Conservation (phyloP, 169 alveolate genomes). For the Amoebophrya sp. region DNA sequence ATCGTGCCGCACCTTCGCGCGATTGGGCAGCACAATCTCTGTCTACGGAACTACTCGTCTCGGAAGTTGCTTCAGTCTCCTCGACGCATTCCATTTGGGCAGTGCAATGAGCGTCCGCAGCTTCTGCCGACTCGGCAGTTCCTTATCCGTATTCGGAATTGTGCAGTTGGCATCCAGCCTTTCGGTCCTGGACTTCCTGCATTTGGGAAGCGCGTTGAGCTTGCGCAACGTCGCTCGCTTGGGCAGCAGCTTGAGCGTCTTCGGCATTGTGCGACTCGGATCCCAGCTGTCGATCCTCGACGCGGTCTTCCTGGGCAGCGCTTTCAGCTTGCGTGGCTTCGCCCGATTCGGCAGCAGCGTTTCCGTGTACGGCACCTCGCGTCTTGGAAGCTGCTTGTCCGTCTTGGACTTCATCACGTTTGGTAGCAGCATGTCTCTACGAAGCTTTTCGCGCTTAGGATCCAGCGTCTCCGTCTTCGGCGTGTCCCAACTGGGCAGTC, state of each 20-base stretch:
- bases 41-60: conserved; percentile 28
- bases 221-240: background rate
- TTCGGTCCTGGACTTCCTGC: conserved; percentile 27
- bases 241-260: background rate
- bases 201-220: background rate
- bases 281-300: background rate
- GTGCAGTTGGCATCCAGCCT: background rate
- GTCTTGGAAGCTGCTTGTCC: conserved; percentile 18
- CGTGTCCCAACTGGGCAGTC: conserved; percentile 15
- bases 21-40: background rate
- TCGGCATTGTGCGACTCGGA: background rate
- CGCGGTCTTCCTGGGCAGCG: background rate
- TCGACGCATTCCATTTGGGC: background rate
- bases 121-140: background rate
- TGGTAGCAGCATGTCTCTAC: background rate
- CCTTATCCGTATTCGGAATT: background rate
- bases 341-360: conserved; percentile 17
- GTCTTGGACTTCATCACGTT: conserved; percentile 14
- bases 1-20: background rate
- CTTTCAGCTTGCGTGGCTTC: conserved; percentile 19
- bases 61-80: background rate
- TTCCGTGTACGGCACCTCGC: background rate
- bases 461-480: background rate
- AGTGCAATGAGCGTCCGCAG: background rate
- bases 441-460: conserved; percentile 22